These are phyloP conservation scores for Yamadazyma sp. DNA, from an alignment of 1,139 yeast genomes.

Conservation along the genomic window DNA sequence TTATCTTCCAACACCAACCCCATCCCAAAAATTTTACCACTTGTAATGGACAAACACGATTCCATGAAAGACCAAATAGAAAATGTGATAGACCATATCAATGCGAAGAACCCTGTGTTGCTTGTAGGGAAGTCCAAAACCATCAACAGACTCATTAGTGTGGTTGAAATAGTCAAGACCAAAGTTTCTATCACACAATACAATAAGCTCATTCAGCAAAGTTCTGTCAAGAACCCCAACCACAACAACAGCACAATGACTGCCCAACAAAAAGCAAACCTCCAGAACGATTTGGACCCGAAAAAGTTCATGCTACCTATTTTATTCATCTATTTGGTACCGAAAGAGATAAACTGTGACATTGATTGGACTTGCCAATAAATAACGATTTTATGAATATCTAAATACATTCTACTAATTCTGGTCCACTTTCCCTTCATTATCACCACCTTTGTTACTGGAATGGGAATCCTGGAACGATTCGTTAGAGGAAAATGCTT, in stretches of 20 bases:
- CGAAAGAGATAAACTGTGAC: conserved; percentile 6
- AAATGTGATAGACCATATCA: conserved; percentile 7
- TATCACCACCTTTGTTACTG: conserved; percentile 4
- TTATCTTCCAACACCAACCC: background rate
- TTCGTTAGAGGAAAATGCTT: conserved; percentile 8
- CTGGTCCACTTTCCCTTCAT: background rate
- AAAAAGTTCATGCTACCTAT: conserved; percentile 14
- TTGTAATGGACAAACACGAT: conserved; percentile 14
- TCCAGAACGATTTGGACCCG: conserved; percentile 6
- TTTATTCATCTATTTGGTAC: conserved; percentile 13
- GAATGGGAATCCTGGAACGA: conserved; percentile 8
- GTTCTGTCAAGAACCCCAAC: conserved; percentile 12
- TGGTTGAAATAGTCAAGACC: conserved; percentile 15
- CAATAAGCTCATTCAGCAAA: conserved; percentile 14
- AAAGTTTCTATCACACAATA: conserved; percentile 11
- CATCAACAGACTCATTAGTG: conserved; percentile 13
- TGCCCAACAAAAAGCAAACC: conserved; percentile 5
- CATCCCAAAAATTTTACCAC: conserved; percentile 4
- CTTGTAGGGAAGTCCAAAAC: conserved; percentile 11
- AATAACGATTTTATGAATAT: background rate
- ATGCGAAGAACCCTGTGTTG: conserved; percentile 5
- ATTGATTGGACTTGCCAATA: conserved; percentile 4
- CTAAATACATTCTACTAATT: background rate
- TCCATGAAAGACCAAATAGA: conserved; percentile 13
- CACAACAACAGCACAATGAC: conserved; percentile 4